Evolutionary conservation across 2,329 filamentous ascomycete genomes (phyloP).

Genomic region (Colletotrichum horii): DNA sequence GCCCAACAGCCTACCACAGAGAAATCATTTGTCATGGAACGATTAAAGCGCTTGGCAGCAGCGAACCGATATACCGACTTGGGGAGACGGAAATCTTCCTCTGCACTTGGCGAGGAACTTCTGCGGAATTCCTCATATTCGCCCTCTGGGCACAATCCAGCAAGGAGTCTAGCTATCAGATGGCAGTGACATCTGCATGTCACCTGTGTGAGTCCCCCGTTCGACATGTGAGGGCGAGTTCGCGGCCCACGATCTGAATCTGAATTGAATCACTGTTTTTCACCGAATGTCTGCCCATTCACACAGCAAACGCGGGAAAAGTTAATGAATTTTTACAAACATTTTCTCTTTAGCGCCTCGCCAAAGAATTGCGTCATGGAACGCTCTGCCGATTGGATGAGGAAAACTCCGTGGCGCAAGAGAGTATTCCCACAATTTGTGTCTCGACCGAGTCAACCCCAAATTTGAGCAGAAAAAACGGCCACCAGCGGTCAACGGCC

Average conservation of each 20-base stretch:
- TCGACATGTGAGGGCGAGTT: not conserved
- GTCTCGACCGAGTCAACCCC: not conserved
- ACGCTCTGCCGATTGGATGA: constrained; percentile 1
- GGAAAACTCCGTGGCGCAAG: not conserved
- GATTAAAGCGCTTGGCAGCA: not conserved
- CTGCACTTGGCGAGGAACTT: constrained; percentile 4
- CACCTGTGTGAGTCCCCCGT: not conserved
- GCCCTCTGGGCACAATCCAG: not conserved
- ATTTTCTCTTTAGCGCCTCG: not conserved
- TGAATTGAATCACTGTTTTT: not conserved
- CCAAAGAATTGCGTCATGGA: not conserved
- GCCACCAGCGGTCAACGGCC: not conserved
- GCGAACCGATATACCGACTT: constrained; percentile 6
- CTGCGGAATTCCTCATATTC: not conserved
- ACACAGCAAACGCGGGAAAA: not conserved
- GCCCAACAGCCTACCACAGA: not conserved
- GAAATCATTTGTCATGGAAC: not conserved
- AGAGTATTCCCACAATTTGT: not conserved
- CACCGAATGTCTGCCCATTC: not conserved
- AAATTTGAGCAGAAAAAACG: not conserved
- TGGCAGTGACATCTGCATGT: not conserved
- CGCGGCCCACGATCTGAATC: not conserved
- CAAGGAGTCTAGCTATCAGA: not conserved
- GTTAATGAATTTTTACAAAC: not conserved
- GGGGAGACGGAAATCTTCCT: not conserved